Evolutionary conservation across 2,329 filamentous ascomycete species (phyloP), one percentile per base, ranked within the genome.

Genomic region (Coniochaeta sp.): DNA sequence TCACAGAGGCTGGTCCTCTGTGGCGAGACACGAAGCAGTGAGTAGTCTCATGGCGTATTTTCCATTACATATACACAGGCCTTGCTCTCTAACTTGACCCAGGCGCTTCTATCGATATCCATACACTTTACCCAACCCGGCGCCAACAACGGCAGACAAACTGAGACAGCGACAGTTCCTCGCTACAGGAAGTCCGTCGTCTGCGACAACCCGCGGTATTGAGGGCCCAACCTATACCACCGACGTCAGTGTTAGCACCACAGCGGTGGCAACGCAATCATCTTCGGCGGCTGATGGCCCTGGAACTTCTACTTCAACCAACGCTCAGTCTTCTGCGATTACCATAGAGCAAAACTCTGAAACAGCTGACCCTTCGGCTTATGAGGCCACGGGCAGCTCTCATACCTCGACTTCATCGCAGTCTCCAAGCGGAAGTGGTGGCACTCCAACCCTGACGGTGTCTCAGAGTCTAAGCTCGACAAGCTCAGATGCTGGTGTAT

Each of bases 1-100:
- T 60, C 31, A 60, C 61, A 24, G 67, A 71, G 63, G 69, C 68
- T 31, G 66, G 67, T 50, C 69, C 69, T 61, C 63, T 71, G 58
- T 57, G 64, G 55, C 58, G 56, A 28, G 31, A 3, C 9, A 36
- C 31, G 50, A 26, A n/a, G 47, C 50, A 57, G 44, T 54, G 62
- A 55, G 31, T 59, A 33, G 6, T 8, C 16, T 34, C 33, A 22
- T 47, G 12, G n/a, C 8, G 22, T 12, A 26, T 26, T 38, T n/a
- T 9, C 7, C 7, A 33, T 7, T n/a, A 50, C 14, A 31, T 33
- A 19, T 22, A 22, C 5, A 36, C 40, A 47, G 57, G 14, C 33
- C 19, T 40, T n/a, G n/a, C 6, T 19, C 17, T n/a, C 34, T 38
- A 19, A 57, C 62, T 6, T 47, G 63, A 24, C 52, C 60, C 28